Percentiles rank a stretch among this genome's conserved stretches.
phyloP scores from a whole-genome alignment of 2,329 filamentous ascomycete species.

The Hortaea werneckii region DNA sequence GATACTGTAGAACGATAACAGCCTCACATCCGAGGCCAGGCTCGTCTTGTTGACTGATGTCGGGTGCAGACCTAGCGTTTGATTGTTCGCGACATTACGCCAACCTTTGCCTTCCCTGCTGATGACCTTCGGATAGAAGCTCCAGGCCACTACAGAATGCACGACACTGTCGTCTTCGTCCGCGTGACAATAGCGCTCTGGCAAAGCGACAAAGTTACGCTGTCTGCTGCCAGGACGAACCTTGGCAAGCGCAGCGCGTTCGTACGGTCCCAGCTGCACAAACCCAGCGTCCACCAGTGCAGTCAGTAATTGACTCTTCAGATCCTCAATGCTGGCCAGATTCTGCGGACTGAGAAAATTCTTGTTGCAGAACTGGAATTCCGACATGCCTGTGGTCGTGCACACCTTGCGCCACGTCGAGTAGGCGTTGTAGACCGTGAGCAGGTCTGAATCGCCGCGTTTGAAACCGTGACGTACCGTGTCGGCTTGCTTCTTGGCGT shows the following conservation, averaged over 20 bases:
- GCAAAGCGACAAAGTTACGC: conserved; percentile 75
- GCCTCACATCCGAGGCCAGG: conserved; percentile 45
- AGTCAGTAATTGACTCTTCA: conserved; percentile 82
- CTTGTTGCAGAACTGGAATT: conserved; percentile 86
- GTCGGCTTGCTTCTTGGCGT: conserved; percentile 72
- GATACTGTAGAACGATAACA: conserved; percentile 92
- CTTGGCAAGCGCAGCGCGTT: conserved; percentile 58
- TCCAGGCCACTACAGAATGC: conserved; percentile 78
- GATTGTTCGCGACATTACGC: conserved; percentile 88
- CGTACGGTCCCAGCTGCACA: conserved; percentile 61
- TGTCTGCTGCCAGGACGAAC: conserved; percentile 54
- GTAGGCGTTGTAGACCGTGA: conserved; percentile 93
- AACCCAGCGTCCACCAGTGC: conserved; percentile 80
- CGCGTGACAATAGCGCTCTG: conserved; percentile 61
- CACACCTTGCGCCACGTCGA: conserved; percentile 77
- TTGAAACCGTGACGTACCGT: conserved; percentile 69
- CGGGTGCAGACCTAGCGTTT: conserved; percentile 76
- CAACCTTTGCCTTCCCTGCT: conserved; percentile 75
- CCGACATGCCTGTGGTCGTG: conserved; percentile 57
- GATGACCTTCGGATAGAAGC: conserved; percentile 90
- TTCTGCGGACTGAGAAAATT: conserved; percentile 89
- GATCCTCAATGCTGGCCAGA: conserved; percentile 82
- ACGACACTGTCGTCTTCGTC: conserved; percentile 72
- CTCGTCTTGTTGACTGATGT: conserved; percentile 75
- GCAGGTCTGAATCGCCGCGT: conserved; percentile 76